Evolutionary conservation across 305 asterid species (phyloP), one percentile per base, ranked within the genome.

Genomic region (Euphrasia arctica): DNA sequence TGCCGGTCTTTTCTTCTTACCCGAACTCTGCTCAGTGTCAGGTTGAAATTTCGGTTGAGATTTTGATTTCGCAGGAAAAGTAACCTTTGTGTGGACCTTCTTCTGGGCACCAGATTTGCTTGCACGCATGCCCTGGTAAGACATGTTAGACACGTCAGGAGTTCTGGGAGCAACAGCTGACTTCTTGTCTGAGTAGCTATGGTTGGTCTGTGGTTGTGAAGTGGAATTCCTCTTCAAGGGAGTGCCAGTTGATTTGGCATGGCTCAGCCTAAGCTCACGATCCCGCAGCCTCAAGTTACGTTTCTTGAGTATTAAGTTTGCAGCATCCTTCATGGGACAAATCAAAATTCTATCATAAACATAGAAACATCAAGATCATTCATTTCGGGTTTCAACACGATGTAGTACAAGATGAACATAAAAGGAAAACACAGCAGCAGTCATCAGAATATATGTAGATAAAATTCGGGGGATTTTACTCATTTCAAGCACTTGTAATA

Each of bases 91-190:
- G 9, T 57, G 73, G 47, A 73, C 67, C 80, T 83, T 90, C 86
- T 86, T 90, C 70, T 82, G 83, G 12, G 68, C 71, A 31, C 95
- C 95, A 0, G 91, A 76, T 77, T 92, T 92, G 80, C 76, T 90
- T 7, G 95, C 96, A 29, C 75, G 84, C 74, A 92, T 58, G 12
- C 98, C 98, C 82, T 92, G 98, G 75, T 92, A 92, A 13, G 91
- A 74, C 49, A 70, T 5, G 66, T 59, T 29, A 27, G 76, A 59
- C 72, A n/a, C 14, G 6, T n/a, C 88, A 22, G 78, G 74, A 27
- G 70, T 76, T 67, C 76, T 73, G 8, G 80, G 56, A 49, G 58
- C 66, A 39, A 49, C 61, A 15, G 82, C 73, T 9, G 51, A 36
- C 65, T 66, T 89, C 82, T 83, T 83, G 27, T 83, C 72, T n/a